Conservation (phyloP, 352 stramenopile genomes). For the Phytophthora syringae region DNA sequence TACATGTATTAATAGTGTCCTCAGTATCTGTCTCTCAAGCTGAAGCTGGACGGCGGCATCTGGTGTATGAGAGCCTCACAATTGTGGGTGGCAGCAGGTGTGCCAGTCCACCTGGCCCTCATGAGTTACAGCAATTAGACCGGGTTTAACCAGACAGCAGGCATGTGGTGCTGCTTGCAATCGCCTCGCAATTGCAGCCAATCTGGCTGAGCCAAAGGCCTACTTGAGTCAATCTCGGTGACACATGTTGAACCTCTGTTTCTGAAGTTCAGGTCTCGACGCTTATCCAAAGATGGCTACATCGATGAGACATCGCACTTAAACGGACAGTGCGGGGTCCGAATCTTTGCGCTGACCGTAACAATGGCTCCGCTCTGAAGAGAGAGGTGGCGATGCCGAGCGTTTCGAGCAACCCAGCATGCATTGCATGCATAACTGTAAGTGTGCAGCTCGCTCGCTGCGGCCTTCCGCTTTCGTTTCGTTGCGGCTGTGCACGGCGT, state of each 20-base stretch:
- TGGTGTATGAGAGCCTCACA: constrained; percentile 23
- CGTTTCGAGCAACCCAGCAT: too few species aligned
- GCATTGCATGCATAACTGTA: too few species aligned
- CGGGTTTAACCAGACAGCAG: too few species aligned
- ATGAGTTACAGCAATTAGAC: too few species aligned
- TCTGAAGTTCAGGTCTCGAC: constrained; percentile 24
- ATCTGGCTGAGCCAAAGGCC: too few species aligned
- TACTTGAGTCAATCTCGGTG: constrained; percentile 14
- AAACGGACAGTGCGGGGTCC: not conserved
- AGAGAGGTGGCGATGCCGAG: too few species aligned
- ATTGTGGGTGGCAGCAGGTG: constrained; percentile 20
- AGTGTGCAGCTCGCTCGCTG: not conserved
- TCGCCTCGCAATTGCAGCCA: not conserved
- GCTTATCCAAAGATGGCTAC: constrained; percentile 35
- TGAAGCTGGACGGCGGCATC: constrained; percentile 21
- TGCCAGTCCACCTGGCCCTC: too few species aligned
- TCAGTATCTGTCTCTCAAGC: constrained; percentile 9
- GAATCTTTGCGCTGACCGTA: constrained; percentile 19
- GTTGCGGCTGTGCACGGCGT: not conserved
- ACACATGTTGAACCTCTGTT: constrained; percentile 35
- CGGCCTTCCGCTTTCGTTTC: not conserved
- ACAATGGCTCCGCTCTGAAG: too few species aligned
- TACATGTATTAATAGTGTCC: not conserved
- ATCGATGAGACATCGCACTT: constrained; percentile 10
- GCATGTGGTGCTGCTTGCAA: not conserved